A percentile compares a stretch with the other conserved stretches of the same genome.
Conservation (phyloP, 768 basidiomycete species). For the Amanita brunnescens region DNA sequence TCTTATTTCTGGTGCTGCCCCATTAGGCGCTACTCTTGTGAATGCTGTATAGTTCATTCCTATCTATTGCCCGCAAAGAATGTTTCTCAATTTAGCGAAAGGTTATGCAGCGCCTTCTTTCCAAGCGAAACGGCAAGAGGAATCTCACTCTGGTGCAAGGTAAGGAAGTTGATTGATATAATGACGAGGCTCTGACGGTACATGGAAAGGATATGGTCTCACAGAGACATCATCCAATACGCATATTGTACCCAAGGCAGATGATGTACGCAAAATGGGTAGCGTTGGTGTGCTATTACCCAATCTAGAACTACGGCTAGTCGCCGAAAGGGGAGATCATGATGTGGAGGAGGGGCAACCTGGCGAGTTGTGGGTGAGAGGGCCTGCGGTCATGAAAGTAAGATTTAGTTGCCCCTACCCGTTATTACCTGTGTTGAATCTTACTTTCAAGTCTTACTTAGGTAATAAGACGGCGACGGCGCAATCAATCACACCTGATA, state of each 20-base stretch:
- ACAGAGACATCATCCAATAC: constrained; percentile 78
- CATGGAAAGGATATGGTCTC: constrained; percentile 54
- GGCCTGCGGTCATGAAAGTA: constrained; percentile 76
- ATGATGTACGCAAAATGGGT: constrained; percentile 44
- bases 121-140: constrained; percentile 31
- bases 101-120: constrained; percentile 30
- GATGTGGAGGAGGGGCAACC: constrained; percentile 47
- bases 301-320: constrained; percentile 66
- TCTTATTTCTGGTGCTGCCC: constrained; percentile 74
- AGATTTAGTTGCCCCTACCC: not conserved
- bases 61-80: constrained; percentile 3
- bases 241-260: constrained; percentile 40
- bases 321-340: constrained; percentile 44
- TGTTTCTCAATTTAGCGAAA: constrained; percentile 8
- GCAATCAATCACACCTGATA: constrained; percentile 57
- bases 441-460: constrained; percentile 51
- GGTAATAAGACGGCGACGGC: constrained; percentile 64
- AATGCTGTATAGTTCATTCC: constrained; percentile 33
- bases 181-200: not conserved
- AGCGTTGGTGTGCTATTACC: constrained; percentile 65
- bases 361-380: constrained; percentile 80
- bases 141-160: constrained; percentile 43
- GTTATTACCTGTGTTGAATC: not conserved
- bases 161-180: constrained; percentile 14
- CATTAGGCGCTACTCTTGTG: constrained; percentile 57